Evolutionary conservation across 2,329 filamentous ascomycete species (phyloP).

Genomic region (Aureobasidium mangrovei): DNA sequence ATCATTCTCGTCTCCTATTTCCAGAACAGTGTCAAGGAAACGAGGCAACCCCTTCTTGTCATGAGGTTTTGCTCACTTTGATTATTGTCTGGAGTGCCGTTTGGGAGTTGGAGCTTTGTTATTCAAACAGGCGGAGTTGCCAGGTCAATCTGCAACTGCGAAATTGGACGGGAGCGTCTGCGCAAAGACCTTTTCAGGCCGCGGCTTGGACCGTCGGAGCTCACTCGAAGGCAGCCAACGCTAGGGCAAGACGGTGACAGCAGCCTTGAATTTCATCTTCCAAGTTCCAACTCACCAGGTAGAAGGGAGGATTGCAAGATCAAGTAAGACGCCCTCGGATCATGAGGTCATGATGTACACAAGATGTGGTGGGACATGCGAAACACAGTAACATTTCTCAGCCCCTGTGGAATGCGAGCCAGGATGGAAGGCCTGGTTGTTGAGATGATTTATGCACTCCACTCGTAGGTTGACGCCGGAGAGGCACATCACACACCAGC

Average conservation of each 20-base stretch:
- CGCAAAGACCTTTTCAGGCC: neutral
- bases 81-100: slow-evolving; percentile 4
- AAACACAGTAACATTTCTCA: neutral
- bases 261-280: neutral
- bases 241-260: neutral
- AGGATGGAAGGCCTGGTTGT: slow-evolving; percentile 4
- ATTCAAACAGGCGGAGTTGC: slow-evolving; percentile 9
- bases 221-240: neutral
- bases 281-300: neutral
- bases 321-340: neutral
- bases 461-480: slow-evolving; percentile 3
- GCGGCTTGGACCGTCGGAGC: slow-evolving; percentile 4
- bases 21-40: neutral
- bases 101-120: neutral
- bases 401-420: slow-evolving; percentile 1
- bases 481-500: slow-evolving; percentile 1
- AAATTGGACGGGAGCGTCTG: slow-evolving; percentile 8
- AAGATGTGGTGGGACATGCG: neutral
- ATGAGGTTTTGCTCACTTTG: neutral
- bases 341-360: neutral
- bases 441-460: slow-evolving; percentile 1
- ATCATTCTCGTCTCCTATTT: slow-evolving; percentile 3
- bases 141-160: slow-evolving; percentile 1
- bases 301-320: neutral
- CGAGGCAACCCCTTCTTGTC: neutral